Evolutionary conservation across 2,329 filamentous ascomycete genomes (phyloP).

Genomic region (Xylaria sp.): DNA sequence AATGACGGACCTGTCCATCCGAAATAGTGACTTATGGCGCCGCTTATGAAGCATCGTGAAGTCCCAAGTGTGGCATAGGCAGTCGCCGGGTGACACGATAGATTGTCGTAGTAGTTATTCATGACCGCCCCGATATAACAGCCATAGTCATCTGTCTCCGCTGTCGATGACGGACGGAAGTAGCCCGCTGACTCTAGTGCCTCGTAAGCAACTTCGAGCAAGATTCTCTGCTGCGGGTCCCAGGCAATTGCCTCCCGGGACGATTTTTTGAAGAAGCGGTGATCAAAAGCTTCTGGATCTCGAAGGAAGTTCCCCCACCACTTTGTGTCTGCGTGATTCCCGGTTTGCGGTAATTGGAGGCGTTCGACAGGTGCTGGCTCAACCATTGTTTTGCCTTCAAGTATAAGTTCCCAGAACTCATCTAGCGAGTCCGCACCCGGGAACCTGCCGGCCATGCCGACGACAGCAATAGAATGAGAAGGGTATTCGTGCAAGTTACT

Average conservation of each 20-base stretch:
- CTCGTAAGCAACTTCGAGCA: slow-evolving; percentile 52
- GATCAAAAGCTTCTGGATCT: slow-evolving; percentile 40
- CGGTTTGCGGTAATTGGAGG: neutral
- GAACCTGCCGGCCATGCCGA: slow-evolving; percentile 50
- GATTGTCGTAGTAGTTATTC: slow-evolving; percentile 40
- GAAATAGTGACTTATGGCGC: slow-evolving; percentile 51
- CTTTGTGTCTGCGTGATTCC: slow-evolving; percentile 12
- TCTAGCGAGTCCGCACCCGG: slow-evolving; percentile 47
- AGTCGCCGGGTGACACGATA: slow-evolving; percentile 31
- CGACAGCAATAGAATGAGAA: slow-evolving; percentile 47
- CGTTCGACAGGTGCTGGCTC: slow-evolving; percentile 18
- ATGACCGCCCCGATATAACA: slow-evolving; percentile 40
- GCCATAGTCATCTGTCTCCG: slow-evolving; percentile 41
- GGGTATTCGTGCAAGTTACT: slow-evolving; percentile 25
- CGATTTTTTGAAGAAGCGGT: slow-evolving; percentile 46
- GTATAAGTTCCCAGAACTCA: slow-evolving; percentile 50
- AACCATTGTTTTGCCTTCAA: slow-evolving; percentile 18
- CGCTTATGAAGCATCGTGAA: slow-evolving; percentile 44
- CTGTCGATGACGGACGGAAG: slow-evolving; percentile 44
- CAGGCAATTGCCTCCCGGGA: slow-evolving; percentile 48
- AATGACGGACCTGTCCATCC: slow-evolving; percentile 51
- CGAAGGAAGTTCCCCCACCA: slow-evolving; percentile 45
- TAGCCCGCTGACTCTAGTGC: slow-evolving; percentile 46
- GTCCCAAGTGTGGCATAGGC: slow-evolving; percentile 42
- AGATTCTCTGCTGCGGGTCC: slow-evolving; percentile 50